Percentiles rank a stretch among this genome's conserved stretches.
Conservation (phyloP, 2,329 filamentous ascomycete genomes). For the Sarocladium kiliense region DNA sequence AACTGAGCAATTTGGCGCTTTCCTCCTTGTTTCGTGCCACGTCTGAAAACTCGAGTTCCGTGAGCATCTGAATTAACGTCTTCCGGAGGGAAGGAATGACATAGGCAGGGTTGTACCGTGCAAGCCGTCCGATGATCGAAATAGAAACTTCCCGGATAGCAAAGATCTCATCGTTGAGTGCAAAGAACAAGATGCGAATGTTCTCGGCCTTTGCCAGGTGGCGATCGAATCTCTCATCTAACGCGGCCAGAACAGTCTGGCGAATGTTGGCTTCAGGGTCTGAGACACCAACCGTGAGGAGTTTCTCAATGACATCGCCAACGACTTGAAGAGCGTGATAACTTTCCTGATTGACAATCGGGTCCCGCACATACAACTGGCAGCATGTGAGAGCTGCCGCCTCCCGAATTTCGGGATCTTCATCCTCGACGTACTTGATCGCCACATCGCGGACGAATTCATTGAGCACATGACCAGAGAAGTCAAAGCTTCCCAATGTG, state of each 20-base stretch:
- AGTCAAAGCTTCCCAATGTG: slow-evolving; percentile 97
- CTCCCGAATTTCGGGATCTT: slow-evolving; percentile 88
- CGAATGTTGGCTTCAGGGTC: slow-evolving; percentile 88
- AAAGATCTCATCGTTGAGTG: slow-evolving; percentile 92
- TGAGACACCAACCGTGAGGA: slow-evolving; percentile 90
- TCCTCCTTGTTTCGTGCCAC: slow-evolving; percentile 94
- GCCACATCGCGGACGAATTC: slow-evolving; percentile 98
- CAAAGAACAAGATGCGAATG: slow-evolving; percentile 90
- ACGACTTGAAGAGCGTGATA: slow-evolving; percentile 96
- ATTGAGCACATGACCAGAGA: slow-evolving; percentile 86
- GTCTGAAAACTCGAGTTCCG: slow-evolving; percentile 93
- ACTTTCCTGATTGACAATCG: slow-evolving; percentile 96
- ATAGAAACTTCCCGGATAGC: slow-evolving; percentile 91
- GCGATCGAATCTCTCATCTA: slow-evolving; percentile 91
- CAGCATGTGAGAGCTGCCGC: slow-evolving; percentile 95
- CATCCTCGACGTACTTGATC: slow-evolving; percentile 95
- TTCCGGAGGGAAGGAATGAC: slow-evolving; percentile 95
- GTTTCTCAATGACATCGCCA: slow-evolving; percentile 93
- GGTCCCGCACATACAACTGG: slow-evolving; percentile 93
- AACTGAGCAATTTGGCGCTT: slow-evolving; percentile 85
- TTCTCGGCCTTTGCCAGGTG: slow-evolving; percentile 98
- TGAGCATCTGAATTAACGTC: slow-evolving; percentile 90
- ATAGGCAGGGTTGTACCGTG: slow-evolving; percentile 89
- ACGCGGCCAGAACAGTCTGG: slow-evolving; percentile 77
- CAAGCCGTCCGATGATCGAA: slow-evolving; percentile 90